A percentile compares a stretch with the other conserved stretches of the same genome.
Conservation (phyloP, 495 filamentous ascomycete genomes). For the Podospora appendiculata region DNA sequence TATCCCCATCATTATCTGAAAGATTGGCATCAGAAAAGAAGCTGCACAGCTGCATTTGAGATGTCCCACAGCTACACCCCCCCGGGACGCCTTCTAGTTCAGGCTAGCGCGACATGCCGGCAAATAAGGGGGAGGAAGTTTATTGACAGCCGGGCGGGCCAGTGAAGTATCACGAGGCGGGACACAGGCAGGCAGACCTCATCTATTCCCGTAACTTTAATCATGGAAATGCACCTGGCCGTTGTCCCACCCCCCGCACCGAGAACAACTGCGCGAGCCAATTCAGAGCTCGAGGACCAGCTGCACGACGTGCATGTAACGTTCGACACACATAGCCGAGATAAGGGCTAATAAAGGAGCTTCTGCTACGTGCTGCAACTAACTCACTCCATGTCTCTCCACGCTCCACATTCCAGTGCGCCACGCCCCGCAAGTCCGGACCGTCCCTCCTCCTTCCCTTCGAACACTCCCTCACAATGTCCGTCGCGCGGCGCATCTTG, state of each 20-base stretch:
- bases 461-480: no score
- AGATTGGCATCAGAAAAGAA: no score
- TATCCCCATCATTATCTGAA: no score
- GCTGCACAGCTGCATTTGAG: no score
- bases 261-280: neutral
- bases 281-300: neutral
- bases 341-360: neutral
- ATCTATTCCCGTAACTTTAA: neutral
- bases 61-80: no score
- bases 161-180: neutral
- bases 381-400: no score
- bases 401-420: no score
- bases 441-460: no score
- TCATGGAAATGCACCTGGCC: neutral
- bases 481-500: no score
- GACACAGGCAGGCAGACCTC: neutral
- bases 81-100: neutral
- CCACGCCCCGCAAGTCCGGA: no score
- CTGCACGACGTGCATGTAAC: neutral
- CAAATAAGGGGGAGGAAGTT: neutral
- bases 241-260: neutral
- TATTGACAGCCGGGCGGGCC: neutral
- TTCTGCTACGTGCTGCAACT: neutral
- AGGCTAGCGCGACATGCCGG: neutral
- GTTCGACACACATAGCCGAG: neutral